Conservation (phyloP, 2,329 filamentous ascomycete genomes). For the Diplodia sapinea region DNA sequence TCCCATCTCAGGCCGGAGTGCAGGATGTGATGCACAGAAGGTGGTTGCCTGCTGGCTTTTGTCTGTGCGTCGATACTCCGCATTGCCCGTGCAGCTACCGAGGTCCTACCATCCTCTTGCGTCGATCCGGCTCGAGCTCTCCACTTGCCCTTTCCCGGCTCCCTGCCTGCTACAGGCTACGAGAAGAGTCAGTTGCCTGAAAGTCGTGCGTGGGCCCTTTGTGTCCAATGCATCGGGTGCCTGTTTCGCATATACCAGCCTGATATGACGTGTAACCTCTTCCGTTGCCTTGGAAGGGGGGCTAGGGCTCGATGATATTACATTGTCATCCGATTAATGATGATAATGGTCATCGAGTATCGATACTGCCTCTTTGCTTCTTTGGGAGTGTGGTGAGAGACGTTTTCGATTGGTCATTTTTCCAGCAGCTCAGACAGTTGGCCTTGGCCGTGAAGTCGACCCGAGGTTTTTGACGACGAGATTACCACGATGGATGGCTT, state of each 20-base stretch:
- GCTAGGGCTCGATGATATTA: neutral
- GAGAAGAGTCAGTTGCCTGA: conserved; percentile 4
- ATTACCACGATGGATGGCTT: no score
- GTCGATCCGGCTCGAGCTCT: conserved; percentile 10
- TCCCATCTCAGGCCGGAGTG: conserved; percentile 5
- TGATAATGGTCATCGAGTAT: conserved; percentile 6
- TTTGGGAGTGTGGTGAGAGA: conserved; percentile 2
- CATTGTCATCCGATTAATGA: neutral
- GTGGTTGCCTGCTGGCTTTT: conserved; percentile 3
- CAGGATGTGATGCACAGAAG: conserved; percentile 4
- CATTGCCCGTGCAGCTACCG: conserved; percentile 9
- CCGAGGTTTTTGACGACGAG: neutral
- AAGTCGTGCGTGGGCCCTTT: conserved; percentile 5
- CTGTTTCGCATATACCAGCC: conserved; percentile 11
- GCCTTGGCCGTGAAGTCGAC: neutral
- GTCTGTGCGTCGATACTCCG: neutral
- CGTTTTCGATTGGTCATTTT: neutral
- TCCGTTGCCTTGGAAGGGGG: neutral
- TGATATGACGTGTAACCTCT: conserved; percentile 11
- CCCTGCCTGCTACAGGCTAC: neutral
- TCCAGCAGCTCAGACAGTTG: neutral
- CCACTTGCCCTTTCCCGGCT: conserved; percentile 8
- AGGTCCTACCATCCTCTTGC: neutral
- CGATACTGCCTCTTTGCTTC: neutral
- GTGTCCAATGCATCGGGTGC: conserved; percentile 5